Conservation (phyloP, 2,329 filamentous ascomycete species). For the Plenodomus tracheiphilus region DNA sequence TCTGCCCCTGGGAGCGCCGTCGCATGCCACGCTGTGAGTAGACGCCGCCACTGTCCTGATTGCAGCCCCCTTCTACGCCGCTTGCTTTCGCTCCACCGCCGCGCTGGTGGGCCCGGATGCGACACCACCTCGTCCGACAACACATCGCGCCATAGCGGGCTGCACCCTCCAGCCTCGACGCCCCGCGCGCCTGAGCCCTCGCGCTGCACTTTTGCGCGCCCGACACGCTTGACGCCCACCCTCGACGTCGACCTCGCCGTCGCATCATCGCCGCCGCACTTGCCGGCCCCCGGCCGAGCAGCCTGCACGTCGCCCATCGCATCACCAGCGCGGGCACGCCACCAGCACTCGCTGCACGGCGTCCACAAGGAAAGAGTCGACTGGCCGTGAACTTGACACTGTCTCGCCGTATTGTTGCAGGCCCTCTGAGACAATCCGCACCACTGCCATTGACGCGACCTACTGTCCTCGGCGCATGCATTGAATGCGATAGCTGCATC, state of each 20-base stretch:
- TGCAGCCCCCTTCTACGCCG: conserved; percentile 24
- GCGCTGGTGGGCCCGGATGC: conserved; percentile 39
- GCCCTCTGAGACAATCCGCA: conserved; percentile 2
- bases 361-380: background rate
- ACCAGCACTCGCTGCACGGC: conserved; percentile 5
- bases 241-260: conserved; percentile 3
- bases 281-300: conserved; percentile 22
- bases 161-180: conserved; percentile 16
- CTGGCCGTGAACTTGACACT: background rate
- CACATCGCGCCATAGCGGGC: conserved; percentile 29
- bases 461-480: conserved; percentile 4
- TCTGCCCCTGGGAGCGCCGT: conserved; percentile 31
- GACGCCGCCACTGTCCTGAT: conserved; percentile 24
- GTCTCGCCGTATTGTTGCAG: conserved; percentile 2
- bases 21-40: conserved; percentile 26
- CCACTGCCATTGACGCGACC: conserved; percentile 7
- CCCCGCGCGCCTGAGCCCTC: conserved; percentile 20
- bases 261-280: conserved; percentile 32
- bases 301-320: conserved; percentile 23
- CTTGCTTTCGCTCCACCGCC: conserved; percentile 23
- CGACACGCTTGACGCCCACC: conserved; percentile 1
- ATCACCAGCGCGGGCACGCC: conserved; percentile 20
- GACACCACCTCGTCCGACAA: conserved; percentile 33
- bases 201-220: conserved; percentile 29
- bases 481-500: conserved; percentile 8